Evolutionary conservation across 139 green algal genomes (phyloP).

Genomic region (Penium margaritaceum): DNA sequence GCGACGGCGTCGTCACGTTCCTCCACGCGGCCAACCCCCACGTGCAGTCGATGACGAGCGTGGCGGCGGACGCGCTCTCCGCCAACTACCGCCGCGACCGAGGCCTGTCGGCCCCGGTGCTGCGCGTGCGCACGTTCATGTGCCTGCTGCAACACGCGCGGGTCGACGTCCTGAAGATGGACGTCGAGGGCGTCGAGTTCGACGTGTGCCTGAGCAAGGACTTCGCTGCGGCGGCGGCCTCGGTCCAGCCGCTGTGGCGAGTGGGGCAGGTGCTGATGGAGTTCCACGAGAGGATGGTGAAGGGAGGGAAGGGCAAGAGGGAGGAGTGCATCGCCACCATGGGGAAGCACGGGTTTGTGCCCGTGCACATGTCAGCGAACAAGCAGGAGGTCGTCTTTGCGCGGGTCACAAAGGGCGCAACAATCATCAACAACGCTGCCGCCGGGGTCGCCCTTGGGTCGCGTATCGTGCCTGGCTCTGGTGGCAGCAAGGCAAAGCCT

Average conservation of each 20-base stretch:
- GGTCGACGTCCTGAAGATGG: conserved; percentile 27
- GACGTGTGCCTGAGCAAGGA: conserved; percentile 20
- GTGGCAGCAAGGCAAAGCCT: too few relatives aligned
- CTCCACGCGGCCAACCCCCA: conserved; percentile 14
- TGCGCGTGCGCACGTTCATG: conserved; percentile 24
- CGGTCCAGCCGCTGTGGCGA: not conserved
- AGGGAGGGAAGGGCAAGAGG: not conserved
- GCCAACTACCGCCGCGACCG: not conserved
- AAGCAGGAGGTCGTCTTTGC: conserved; percentile 16
- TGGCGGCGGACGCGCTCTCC: not conserved
- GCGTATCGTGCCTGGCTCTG: too few relatives aligned
- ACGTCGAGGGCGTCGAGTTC: conserved; percentile 23
- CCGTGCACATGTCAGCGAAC: conserved; percentile 2
- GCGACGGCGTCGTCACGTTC: conserved; percentile 15
- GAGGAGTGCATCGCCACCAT: conserved; percentile 1
- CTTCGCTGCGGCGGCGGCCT: not conserved
- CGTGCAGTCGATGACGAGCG: conserved; percentile 21
- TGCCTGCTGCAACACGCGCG: not conserved
- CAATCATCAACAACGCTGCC: too few relatives aligned
- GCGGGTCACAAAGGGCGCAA: too few relatives aligned
- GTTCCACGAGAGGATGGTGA: conserved; percentile 26
- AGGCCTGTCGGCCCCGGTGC: conserved; percentile 7
- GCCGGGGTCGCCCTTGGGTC: too few relatives aligned
- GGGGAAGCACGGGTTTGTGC: not conserved
- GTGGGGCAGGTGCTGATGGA: conserved; percentile 12